phyloP scores from a whole-genome alignment of 225 moss, liverwort and hornwort species.

The Marchantia paleacea region DNA sequence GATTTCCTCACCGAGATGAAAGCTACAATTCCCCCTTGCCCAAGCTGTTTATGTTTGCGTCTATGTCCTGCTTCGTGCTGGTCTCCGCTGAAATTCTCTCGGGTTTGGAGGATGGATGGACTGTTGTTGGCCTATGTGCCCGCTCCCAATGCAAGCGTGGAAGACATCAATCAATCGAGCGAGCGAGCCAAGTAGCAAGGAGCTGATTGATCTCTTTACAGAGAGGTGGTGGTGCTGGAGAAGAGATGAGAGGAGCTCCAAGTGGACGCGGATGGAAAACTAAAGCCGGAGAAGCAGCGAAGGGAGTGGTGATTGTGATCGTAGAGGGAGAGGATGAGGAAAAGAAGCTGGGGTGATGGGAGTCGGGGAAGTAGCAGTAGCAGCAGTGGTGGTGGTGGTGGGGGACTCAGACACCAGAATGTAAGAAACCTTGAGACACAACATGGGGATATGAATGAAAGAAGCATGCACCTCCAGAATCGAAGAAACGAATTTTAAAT shows the following conservation, averaged over 20 bases:
- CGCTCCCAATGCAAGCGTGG: background rate
- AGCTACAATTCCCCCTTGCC: background rate
- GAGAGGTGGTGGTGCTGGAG: background rate
- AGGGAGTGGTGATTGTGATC: background rate
- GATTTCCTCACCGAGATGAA: background rate
- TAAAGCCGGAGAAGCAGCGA: background rate
- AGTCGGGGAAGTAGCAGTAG: too few relatives aligned
- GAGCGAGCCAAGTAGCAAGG: background rate
- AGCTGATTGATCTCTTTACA: background rate
- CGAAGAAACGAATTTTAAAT: background rate
- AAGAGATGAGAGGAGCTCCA: background rate
- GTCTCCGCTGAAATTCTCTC: background rate
- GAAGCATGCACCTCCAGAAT: background rate
- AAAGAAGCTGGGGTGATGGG: too few relatives aligned
- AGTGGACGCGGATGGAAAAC: background rate
- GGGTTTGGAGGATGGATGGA: background rate
- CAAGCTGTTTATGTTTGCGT: too few relatives aligned
- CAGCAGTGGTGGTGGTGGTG: too few relatives aligned
- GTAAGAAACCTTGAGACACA: slow-evolving; percentile 3
- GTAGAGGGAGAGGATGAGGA: background rate
- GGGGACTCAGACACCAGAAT: background rate
- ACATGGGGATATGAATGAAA: slow-evolving; percentile 8
- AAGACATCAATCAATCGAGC: background rate
- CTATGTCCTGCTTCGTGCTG: too few relatives aligned
- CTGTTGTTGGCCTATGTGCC: background rate